Conservation (phyloP, 2,329 filamentous ascomycete species). For the Truncatella angustata region DNA sequence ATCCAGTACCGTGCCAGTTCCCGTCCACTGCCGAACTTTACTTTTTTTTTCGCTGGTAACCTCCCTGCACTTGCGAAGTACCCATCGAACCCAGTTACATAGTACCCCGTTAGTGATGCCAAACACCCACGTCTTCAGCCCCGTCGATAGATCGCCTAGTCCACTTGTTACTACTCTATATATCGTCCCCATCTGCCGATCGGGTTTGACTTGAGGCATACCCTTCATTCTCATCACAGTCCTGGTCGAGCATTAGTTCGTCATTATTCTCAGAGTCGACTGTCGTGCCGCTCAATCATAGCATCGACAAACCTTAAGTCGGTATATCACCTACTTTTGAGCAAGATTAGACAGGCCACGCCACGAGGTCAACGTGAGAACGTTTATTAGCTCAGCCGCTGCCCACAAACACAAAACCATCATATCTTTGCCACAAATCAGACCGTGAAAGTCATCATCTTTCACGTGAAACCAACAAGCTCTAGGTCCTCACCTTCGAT, state of each 20-base stretch:
- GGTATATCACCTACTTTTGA: neutral
- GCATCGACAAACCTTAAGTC: neutral
- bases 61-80: too few relatives aligned
- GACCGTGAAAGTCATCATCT: too few relatives aligned
- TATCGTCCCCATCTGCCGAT: constrained; percentile 1
- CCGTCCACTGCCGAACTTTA: neutral
- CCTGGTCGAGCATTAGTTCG: neutral
- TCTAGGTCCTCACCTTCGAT: too few relatives aligned
- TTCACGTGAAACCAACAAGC: too few relatives aligned
- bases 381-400: neutral
- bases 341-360: neutral
- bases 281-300: neutral
- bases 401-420: neutral
- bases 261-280: neutral
- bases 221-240: neutral
- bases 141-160: neutral
- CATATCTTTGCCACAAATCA: neutral
- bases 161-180: neutral
- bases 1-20: neutral
- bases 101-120: constrained; percentile 1
- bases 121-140: neutral
- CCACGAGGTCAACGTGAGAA: neutral
- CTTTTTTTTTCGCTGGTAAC: neutral
- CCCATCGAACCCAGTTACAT: too few relatives aligned
- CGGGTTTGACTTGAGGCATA: neutral